phyloP scores from a whole-genome alignment of 202 grass and related monocot genomes.

The Digitaria exilis region DNA sequence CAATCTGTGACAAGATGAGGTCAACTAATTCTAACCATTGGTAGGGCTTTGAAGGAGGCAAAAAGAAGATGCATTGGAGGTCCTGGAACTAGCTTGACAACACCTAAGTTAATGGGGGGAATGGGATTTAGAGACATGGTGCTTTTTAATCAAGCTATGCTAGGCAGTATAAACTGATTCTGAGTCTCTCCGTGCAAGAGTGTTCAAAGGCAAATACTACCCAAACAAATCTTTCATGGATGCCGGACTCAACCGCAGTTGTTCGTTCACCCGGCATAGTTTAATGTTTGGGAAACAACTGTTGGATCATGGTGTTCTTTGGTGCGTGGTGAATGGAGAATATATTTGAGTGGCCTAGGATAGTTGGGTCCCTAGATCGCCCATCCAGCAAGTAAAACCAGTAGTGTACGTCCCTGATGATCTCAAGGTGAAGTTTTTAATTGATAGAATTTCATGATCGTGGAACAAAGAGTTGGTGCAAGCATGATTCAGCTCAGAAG shows the following conservation, averaged over 20 bases:
- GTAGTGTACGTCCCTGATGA: not conserved
- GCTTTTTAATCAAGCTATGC: not conserved
- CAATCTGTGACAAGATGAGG: not conserved
- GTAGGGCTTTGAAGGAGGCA: not conserved
- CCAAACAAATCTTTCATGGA: not conserved
- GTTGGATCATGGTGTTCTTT: not conserved
- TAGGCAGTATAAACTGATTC: not conserved
- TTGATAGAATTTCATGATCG: not conserved
- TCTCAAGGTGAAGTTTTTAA: not conserved
- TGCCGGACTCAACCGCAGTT: not conserved
- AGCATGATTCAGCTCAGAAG: rapidly evolving
- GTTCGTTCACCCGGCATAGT: too few species aligned
- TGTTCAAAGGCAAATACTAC: not conserved
- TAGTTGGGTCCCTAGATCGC: not conserved
- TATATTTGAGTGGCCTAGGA: rapidly evolving
- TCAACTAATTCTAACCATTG: not conserved
- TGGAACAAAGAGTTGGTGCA: not conserved
- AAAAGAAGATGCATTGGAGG: not conserved
- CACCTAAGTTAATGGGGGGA: not conserved
- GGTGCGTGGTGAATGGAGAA: not conserved
- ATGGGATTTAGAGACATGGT: slow-evolving; percentile 1
- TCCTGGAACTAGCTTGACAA: too few species aligned
- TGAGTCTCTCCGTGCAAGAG: not conserved
- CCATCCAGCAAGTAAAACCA: not conserved
- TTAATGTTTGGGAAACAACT: too few species aligned